Conservation (phyloP, 2,329 filamentous ascomycete species). For the Colletotrichum plurivorum region DNA sequence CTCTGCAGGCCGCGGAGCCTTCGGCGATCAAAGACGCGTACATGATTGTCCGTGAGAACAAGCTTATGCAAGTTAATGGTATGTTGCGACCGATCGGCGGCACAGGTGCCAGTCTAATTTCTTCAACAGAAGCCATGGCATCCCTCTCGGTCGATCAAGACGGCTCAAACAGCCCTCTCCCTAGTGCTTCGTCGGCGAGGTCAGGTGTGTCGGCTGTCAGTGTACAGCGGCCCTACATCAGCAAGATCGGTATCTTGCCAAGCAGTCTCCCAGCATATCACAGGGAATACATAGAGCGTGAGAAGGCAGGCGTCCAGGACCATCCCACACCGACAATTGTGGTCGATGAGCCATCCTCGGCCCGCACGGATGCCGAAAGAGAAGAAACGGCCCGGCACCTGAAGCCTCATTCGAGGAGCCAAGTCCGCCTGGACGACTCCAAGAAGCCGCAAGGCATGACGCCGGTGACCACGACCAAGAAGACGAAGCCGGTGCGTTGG, state of each 20-base stretch:
- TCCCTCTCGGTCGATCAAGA: slow-evolving; percentile 50
- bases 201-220: slow-evolving; percentile 66
- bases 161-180: slow-evolving; percentile 61
- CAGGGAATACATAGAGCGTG: slow-evolving; percentile 87
- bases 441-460: slow-evolving; percentile 74
- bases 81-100: slow-evolving; percentile 39
- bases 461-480: slow-evolving; percentile 72
- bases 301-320: slow-evolving; percentile 66
- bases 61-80: slow-evolving; percentile 96
- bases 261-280: slow-evolving; percentile 94
- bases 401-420: slow-evolving; percentile 85
- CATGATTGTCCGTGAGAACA: slow-evolving; percentile 97
- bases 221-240: slow-evolving; percentile 73
- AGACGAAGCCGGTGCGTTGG: slow-evolving; percentile 89
- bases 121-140: slow-evolving; percentile 47
- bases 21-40: slow-evolving; percentile 99
- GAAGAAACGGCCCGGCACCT: slow-evolving; percentile 85
- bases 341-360: slow-evolving; percentile 63
- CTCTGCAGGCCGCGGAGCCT: slow-evolving; percentile 90
- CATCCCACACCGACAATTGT: slow-evolving; percentile 58
- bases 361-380: slow-evolving; percentile 79
- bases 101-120: neutral
- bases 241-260: slow-evolving; percentile 91
- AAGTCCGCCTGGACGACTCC: slow-evolving; percentile 76
- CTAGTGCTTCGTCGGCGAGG: slow-evolving; percentile 68